Percentiles rank a stretch among this genome's conserved stretches.
These are phyloP conservation scores for Penicillium nucicola DNA, from an alignment of 495 filamentous ascomycete genomes.

Conservation along the genomic window DNA sequence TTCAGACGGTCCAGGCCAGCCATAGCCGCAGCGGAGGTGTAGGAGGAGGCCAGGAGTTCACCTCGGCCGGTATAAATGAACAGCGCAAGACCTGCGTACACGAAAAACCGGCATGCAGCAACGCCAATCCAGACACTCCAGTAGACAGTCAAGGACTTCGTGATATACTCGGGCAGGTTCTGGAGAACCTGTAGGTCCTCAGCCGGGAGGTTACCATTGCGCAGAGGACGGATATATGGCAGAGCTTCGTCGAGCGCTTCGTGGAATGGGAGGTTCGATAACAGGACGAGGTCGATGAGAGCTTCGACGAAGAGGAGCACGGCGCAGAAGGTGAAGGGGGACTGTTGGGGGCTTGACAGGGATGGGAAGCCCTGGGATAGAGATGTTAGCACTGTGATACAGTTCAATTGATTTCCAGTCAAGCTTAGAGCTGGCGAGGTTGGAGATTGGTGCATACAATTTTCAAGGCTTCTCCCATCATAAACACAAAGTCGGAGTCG, in stretches of 20 bases:
- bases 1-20: conserved; percentile 58
- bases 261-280: conserved; percentile 49
- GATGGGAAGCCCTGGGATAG: conserved; percentile 41
- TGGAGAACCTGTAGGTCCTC: conserved; percentile 30
- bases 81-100: conserved; percentile 63
- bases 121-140: conserved; percentile 77
- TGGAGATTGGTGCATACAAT: conserved; percentile 49
- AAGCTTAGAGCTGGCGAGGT: not conserved
- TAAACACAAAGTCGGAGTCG: conserved; percentile 76
- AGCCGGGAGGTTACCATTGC: conserved; percentile 23
- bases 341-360: conserved; percentile 57
- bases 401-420: not conserved
- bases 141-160: conserved; percentile 37
- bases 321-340: conserved; percentile 68
- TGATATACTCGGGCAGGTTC: conserved; percentile 37
- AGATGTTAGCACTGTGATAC: conserved; percentile 32
- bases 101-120: conserved; percentile 60
- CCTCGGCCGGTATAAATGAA: conserved; percentile 65
- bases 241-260: conserved; percentile 36
- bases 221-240: conserved; percentile 26
- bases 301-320: conserved; percentile 64
- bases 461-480: conserved; percentile 78
- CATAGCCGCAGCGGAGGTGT: conserved; percentile 20
- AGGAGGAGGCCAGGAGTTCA: conserved; percentile 29
- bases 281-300: conserved; percentile 69